A percentile compares a stretch with the other conserved stretches of the same genome.
phyloP scores from a whole-genome alignment of 306 rosid genomes.

The Prinsepia uniflora region DNA sequence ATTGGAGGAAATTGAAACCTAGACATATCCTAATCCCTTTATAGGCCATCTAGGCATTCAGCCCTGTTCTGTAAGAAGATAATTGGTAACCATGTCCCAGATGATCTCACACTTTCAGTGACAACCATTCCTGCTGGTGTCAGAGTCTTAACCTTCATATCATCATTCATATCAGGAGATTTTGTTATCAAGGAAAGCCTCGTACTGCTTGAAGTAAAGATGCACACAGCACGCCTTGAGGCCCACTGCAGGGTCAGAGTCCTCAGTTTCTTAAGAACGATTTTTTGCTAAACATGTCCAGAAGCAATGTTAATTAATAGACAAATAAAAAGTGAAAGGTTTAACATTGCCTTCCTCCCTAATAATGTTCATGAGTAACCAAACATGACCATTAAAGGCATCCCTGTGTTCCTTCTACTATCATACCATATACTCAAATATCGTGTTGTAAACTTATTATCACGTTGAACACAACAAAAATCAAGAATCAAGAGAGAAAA shows the following conservation, averaged over 20 bases:
- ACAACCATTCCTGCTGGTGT: background rate
- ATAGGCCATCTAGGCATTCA: too few relatives aligned
- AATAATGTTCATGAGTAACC: background rate
- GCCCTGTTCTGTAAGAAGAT: background rate
- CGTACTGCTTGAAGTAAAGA: background rate
- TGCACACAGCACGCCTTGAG: background rate
- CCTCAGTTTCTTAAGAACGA: background rate
- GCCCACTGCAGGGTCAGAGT: background rate
- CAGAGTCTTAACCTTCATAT: background rate
- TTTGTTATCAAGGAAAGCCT: background rate
- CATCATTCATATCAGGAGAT: background rate
- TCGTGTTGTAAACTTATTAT: background rate
- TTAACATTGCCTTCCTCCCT: background rate
- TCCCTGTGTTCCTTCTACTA: background rate
- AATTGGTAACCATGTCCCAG: background rate
- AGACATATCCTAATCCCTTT: too few relatives aligned
- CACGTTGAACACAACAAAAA: background rate
- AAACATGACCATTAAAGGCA: background rate
- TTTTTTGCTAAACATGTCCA: background rate
- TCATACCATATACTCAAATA: background rate
- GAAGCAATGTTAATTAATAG: background rate
- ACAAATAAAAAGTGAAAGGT: background rate
- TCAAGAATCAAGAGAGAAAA: background rate
- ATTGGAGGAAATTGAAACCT: too few relatives aligned
- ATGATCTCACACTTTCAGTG: slow-evolving; percentile 3